Base-by-base conservation (phyloP, 306 rosid genomes). In the Castanea mollissima region DNA sequence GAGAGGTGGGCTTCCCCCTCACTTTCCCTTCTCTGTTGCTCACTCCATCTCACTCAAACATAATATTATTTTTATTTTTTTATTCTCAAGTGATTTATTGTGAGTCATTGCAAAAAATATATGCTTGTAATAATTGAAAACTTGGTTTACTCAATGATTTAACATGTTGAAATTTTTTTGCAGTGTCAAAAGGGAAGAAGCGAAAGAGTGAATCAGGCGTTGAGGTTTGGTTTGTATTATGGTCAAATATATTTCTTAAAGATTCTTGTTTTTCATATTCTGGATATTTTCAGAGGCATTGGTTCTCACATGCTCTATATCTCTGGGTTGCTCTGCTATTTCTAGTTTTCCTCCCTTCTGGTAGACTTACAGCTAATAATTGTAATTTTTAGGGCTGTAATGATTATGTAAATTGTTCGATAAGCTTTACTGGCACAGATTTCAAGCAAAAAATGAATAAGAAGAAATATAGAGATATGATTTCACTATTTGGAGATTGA, bases 181-280 rank as follows among this genome's bases (percentile, higher is more conserved):
- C 92, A 91, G 97, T 69, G 75, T 23, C 93, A 60, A 91, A 88
- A 80, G 92, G 97, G 84, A 94, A 94, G 86, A 94, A 91, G 74
- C 89, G 90, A 60, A 94, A 92, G 91, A 87, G 52, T 86, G 98
- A 92, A 73, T 87, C 88, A 2, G 89, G 89, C 55, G 74, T 60
- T 82, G 94, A 91, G 98, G 97, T 94, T 59, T 76, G 91, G 76
- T 84, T 85, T 90, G 72, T 75, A 62, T 63, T 63, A 49, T 59
- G 76, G 78, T 79, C 69, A 74, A 75, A 55, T 82, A 11, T 64
- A 77, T 7, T 69, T 31, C 59, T 69, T 75, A 16, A 77, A 51
- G 31, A 71, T 70, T 67, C 5, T 72, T 78, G 65, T 55, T 65
- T 74, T 5, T 19, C 32, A 23, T 72, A 16, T 54, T 62, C 69